These are phyloP conservation scores for Collybiopsis luxurians DNA, from an alignment of 768 basidiomycete species.

Conservation along the genomic window DNA sequence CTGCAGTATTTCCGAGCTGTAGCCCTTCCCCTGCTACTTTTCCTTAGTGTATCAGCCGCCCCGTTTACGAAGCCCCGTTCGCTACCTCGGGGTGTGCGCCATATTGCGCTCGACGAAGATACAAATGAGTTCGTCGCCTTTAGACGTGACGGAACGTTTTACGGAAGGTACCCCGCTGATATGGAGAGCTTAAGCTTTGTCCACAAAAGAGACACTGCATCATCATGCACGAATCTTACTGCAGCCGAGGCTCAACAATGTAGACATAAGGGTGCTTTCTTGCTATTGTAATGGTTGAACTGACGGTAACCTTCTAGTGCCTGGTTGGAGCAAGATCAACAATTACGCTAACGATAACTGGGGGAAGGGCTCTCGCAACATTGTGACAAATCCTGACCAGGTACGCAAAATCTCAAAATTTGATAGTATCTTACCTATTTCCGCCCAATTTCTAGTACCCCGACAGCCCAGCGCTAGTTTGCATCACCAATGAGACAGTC, in stretches of 20 bases:
- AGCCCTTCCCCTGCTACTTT: neutral
- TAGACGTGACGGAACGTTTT: slow-evolving; percentile 3
- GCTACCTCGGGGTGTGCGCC: slow-evolving; percentile 5
- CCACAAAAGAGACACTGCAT: neutral
- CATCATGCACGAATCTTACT: neutral
- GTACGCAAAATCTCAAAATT: neutral
- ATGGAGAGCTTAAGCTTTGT: neutral
- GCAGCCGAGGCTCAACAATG: neutral
- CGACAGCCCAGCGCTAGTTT: neutral
- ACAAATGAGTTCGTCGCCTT: slow-evolving; percentile 1
- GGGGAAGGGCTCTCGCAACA: slow-evolving; percentile 10
- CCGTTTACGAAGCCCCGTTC: neutral
- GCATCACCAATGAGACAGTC: neutral
- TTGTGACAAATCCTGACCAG: slow-evolving; percentile 13
- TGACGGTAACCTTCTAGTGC: neutral
- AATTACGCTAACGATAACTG: slow-evolving; percentile 12
- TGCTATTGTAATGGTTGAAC: no score
- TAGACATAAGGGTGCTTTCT: no score
- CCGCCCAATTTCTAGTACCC: neutral
- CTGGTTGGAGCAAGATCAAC: slow-evolving; percentile 8
- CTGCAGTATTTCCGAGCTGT: neutral
- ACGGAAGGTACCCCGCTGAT: slow-evolving; percentile 1
- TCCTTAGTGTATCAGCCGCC: neutral
- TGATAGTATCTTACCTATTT: neutral
- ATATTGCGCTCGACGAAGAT: slow-evolving; percentile 6